phyloP scores from a whole-genome alignment of 345 rosid genomes.

The Citrus maxima region DNA sequence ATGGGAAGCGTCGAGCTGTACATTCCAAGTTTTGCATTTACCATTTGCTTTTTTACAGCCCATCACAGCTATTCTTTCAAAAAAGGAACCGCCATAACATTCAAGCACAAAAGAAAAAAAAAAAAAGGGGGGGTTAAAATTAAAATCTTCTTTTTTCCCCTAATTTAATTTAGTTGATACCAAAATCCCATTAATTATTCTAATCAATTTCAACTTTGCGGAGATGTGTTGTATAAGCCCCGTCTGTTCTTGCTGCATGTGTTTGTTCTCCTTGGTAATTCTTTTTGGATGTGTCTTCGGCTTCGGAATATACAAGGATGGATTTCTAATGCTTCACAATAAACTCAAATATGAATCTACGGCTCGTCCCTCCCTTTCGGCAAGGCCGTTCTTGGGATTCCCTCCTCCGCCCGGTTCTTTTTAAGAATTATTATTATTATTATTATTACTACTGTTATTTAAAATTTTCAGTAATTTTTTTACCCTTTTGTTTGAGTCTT shows the following conservation, averaged over 20 bases:
- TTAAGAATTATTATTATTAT: not conserved
- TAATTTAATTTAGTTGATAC: not conserved
- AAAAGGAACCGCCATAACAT: not conserved
- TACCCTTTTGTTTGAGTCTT: too few species aligned
- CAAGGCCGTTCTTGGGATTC: slow-evolving; percentile 5
- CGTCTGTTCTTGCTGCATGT: slow-evolving; percentile 1
- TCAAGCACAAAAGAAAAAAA: not conserved
- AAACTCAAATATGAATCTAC: not conserved
- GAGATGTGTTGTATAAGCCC: slow-evolving; percentile 5
- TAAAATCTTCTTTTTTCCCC: not conserved
- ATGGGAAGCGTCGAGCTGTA: not conserved
- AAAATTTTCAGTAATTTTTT: not conserved
- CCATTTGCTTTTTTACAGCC: not conserved
- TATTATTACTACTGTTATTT: not conserved
- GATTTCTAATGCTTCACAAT: not conserved
- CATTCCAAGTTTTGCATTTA: not conserved
- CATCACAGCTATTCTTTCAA: not conserved
- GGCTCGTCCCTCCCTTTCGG: not conserved
- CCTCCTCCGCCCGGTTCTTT: slow-evolving; percentile 3
- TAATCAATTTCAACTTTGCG: not conserved
- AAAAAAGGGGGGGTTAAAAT: not conserved
- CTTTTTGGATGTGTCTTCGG: slow-evolving; percentile 3
- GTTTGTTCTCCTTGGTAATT: not conserved
- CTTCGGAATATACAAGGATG: slow-evolving; percentile 6
- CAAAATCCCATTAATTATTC: not conserved